phyloP scores from a whole-genome alignment of 2,329 filamentous ascomycete species.

The Tympanopsis confertula region DNA sequence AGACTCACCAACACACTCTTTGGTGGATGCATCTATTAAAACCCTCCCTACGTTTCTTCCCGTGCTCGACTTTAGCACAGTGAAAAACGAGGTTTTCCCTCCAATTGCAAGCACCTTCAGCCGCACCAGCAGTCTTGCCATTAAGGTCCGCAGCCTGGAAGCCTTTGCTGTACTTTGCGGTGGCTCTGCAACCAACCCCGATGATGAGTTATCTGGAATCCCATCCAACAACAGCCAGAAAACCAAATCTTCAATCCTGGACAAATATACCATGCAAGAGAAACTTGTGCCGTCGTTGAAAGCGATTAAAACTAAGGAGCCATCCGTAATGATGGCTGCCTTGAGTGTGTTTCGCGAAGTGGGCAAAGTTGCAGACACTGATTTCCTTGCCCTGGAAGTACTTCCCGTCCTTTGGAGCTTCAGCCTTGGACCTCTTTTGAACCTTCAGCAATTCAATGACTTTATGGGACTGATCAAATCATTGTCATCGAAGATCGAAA shows the following conservation, averaged over 20 bases:
- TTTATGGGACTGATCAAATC: constrained; percentile 85
- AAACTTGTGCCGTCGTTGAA: constrained; percentile 86
- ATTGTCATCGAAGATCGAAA: constrained; percentile 69
- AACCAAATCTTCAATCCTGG: constrained; percentile 66
- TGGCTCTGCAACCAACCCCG: constrained; percentile 40
- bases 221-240: constrained; percentile 53
- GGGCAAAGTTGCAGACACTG: constrained; percentile 69
- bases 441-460: constrained; percentile 74
- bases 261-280: constrained; percentile 97
- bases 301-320: constrained; percentile 94
- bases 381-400: constrained; percentile 85
- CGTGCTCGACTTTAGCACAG: constrained; percentile 86
- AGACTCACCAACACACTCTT: constrained; percentile 76
- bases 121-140: constrained; percentile 82
- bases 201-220: constrained; percentile 55
- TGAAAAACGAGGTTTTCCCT: constrained; percentile 94
- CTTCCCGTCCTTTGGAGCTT: constrained; percentile 85
- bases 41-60: constrained; percentile 72
- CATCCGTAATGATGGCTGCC: constrained; percentile 91
- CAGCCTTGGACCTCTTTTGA: constrained; percentile 77
- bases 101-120: constrained; percentile 83
- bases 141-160: constrained; percentile 85
- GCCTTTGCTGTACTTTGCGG: constrained; percentile 85
- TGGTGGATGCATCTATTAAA: constrained; percentile 76
- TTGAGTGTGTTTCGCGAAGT: constrained; percentile 76